These are phyloP conservation scores for Mycena latifolia DNA, from an alignment of 768 basidiomycete genomes.

Conservation along the genomic window DNA sequence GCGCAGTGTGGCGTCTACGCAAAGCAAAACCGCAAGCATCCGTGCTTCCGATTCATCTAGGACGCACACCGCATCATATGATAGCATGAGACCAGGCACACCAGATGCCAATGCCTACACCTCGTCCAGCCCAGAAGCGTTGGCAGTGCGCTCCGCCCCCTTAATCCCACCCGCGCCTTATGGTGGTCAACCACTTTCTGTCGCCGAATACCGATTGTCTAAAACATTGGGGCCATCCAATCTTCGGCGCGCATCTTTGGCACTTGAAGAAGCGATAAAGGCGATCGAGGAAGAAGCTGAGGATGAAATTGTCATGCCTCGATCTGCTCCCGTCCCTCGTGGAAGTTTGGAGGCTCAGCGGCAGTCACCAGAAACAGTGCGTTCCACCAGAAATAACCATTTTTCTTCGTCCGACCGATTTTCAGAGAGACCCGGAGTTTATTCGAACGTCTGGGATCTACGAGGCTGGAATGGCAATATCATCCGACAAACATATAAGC, in stretches of 20 bases:
- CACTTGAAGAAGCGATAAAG: constrained; percentile 80
- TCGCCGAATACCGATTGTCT: constrained; percentile 60
- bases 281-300: constrained; percentile 83
- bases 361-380: constrained; percentile 44
- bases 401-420: constrained; percentile 10
- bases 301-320: constrained; percentile 83
- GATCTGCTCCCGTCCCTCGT: constrained; percentile 66
- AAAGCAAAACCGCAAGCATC: constrained; percentile 55
- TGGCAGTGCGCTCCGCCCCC: constrained; percentile 57
- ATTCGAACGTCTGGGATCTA: constrained; percentile 56
- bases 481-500: constrained; percentile 67
- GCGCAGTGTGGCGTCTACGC: constrained; percentile 62
- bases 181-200: constrained; percentile 51
- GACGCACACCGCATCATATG: constrained; percentile 53
- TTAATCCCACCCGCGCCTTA: constrained; percentile 53
- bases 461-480: constrained; percentile 80
- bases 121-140: constrained; percentile 56
- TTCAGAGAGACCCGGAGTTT: constrained; percentile 51
- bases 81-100: constrained; percentile 65
- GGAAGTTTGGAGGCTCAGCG: constrained; percentile 48
- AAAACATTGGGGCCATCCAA: constrained; percentile 64
- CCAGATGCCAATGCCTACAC: constrained; percentile 61
- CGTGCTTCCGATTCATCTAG: constrained; percentile 49
- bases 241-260: constrained; percentile 76
- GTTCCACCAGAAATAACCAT: constrained; percentile 38